Evolutionary conservation across 495 filamentous ascomycete genomes (phyloP).

Genomic region (Hapsidospora chrysogenum): DNA sequence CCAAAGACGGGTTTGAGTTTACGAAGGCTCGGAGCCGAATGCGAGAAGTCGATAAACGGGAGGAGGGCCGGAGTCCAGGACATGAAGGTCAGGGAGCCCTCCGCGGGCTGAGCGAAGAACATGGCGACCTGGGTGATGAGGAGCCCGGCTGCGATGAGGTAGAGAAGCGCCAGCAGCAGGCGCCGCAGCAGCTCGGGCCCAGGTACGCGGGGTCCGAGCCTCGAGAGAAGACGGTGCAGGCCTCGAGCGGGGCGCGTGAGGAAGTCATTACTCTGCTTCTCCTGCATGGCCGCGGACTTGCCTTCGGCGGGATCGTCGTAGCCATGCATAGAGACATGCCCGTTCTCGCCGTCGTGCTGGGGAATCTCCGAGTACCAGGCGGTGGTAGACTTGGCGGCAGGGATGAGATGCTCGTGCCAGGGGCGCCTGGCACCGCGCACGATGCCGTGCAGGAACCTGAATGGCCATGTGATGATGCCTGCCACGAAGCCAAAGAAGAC

Average conservation of each 20-base stretch:
- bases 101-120: not conserved
- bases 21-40: not conserved
- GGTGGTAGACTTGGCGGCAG: too few relatives aligned
- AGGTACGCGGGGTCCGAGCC: too few relatives aligned
- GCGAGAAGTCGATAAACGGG: constrained; percentile 1
- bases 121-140: not conserved
- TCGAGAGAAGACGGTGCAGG: too few relatives aligned
- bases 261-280: not conserved
- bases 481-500: not conserved
- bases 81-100: constrained; percentile 1
- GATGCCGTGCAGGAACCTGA: too few relatives aligned
- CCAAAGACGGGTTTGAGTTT: not conserved
- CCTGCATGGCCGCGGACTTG: not conserved
- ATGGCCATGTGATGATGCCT: constrained; percentile 1
- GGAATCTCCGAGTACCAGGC: constrained; percentile 1
- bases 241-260: too few relatives aligned
- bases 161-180: too few relatives aligned
- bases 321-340: too few relatives aligned
- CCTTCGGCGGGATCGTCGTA: not conserved
- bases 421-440: not conserved
- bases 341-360: not conserved
- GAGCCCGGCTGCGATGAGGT: not conserved
- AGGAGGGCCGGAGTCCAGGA: constrained; percentile 1
- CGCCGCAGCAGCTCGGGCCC: too few relatives aligned
- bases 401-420: too few relatives aligned